A percentile compares a stretch with the other conserved stretches of the same genome.
phyloP scores from a whole-genome alignment of 1,139 yeast species.

The Protomyces inundatus region DNA sequence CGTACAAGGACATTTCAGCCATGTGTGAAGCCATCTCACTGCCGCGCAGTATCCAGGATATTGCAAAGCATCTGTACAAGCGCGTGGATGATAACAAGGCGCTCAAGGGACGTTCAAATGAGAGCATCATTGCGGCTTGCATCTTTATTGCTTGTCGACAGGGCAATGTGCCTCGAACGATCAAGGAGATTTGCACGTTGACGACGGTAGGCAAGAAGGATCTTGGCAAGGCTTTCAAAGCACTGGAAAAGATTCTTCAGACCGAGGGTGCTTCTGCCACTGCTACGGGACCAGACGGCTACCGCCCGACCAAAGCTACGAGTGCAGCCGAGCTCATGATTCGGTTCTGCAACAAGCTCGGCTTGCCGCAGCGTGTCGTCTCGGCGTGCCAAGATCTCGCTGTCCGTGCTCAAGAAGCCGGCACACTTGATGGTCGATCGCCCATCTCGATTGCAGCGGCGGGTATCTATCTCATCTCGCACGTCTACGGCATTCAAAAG shows the following conservation, averaged over 20 bases:
- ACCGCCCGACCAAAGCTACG: conserved; percentile 42
- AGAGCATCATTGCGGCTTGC: conserved; percentile 94
- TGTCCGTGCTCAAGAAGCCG: conserved; percentile 79
- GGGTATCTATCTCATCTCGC: conserved; percentile 87
- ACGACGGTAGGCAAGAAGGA: conserved; percentile 92
- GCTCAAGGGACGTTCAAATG: conserved; percentile 85
- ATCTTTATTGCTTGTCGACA: conserved; percentile 91
- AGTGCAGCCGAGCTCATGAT: conserved; percentile 92
- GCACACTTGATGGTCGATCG: conserved; percentile 92
- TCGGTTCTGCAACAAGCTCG: conserved; percentile 92
- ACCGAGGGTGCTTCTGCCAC: conserved; percentile 25
- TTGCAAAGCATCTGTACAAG: conserved; percentile 94
- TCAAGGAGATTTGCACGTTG: conserved; percentile 91
- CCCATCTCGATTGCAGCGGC: conserved; percentile 98
- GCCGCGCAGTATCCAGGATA: conserved; percentile 93
- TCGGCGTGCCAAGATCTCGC: conserved; percentile 94
- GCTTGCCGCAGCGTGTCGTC: conserved; percentile 75
- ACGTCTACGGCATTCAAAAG: conserved; percentile 60
- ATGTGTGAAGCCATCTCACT: conserved; percentile 96
- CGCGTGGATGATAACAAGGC: conserved; percentile 83
- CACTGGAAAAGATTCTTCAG: conserved; percentile 27
- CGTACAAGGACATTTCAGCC: conserved; percentile 85
- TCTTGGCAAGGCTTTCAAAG: conserved; percentile 60
- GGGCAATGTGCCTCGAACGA: conserved; percentile 90
- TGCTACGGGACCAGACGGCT: conserved; percentile 25